phyloP scores from a whole-genome alignment of 2,329 filamentous ascomycete species.

The Penicillium sp. region DNA sequence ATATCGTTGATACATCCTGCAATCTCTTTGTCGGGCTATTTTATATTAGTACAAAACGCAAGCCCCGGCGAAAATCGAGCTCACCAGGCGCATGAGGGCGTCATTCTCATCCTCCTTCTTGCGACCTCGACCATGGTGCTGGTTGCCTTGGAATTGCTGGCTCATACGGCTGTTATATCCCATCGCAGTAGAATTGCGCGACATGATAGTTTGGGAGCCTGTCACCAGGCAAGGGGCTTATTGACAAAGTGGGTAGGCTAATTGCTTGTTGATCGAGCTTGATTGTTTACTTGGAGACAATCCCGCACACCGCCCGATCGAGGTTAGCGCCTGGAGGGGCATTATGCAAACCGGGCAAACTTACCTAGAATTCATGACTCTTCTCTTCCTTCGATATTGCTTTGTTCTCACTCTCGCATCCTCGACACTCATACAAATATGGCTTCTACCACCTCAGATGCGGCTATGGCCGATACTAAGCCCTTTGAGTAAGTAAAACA shows the following conservation, averaged over 20 bases:
- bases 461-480: slow-evolving; percentile 25
- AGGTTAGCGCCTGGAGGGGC: slow-evolving; percentile 35
- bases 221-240: slow-evolving; percentile 6
- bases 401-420: slow-evolving; percentile 7
- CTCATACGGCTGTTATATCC: slow-evolving; percentile 53
- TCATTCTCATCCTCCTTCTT: slow-evolving; percentile 59
- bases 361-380: slow-evolving; percentile 30
- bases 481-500: slow-evolving; percentile 39
- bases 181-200: slow-evolving; percentile 33
- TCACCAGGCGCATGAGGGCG: slow-evolving; percentile 56
- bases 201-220: not conserved
- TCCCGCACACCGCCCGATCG: slow-evolving; percentile 20
- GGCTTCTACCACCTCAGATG: slow-evolving; percentile 23
- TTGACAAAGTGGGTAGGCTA: slow-evolving; percentile 6
- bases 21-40: slow-evolving; percentile 70
- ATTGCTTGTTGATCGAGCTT: slow-evolving; percentile 20
- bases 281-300: slow-evolving; percentile 36
- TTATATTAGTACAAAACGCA: not conserved
- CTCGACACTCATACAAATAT: slow-evolving; percentile 21
- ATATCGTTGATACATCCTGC: slow-evolving; percentile 97
- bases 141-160: slow-evolving; percentile 50
- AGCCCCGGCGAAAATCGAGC: slow-evolving; percentile 10
- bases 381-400: slow-evolving; percentile 5
- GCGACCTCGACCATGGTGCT: slow-evolving; percentile 46
- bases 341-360: slow-evolving; percentile 39